Evolutionary conservation across 2,329 filamentous ascomycete species (phyloP).

Genomic region (Claviceps cyperi): DNA sequence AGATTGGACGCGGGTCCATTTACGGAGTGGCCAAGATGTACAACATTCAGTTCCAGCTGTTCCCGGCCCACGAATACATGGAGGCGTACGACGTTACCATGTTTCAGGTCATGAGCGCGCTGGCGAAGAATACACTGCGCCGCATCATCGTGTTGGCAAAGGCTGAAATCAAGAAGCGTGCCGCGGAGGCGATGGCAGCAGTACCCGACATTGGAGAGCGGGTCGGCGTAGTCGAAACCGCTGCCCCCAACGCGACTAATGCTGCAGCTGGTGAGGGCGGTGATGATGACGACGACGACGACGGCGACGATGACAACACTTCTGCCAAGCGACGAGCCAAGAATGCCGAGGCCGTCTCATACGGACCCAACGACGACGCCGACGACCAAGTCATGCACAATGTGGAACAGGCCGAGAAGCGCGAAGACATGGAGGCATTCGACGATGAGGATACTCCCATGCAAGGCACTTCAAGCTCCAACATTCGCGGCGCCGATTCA

Average conservation of each 20-base stretch:
- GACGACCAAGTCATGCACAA: constrained; percentile 60
- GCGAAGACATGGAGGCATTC: constrained; percentile 35
- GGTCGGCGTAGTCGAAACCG: constrained; percentile 38
- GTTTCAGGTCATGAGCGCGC: constrained; percentile 59
- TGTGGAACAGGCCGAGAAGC: constrained; percentile 42
- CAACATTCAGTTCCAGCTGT: constrained; percentile 69
- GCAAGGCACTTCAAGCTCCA: constrained; percentile 19
- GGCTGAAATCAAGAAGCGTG: constrained; percentile 74
- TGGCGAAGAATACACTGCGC: constrained; percentile 70
- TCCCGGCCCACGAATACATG: constrained; percentile 69
- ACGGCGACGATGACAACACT: constrained; percentile 65
- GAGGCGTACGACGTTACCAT: constrained; percentile 72
- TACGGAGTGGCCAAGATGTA: constrained; percentile 69
- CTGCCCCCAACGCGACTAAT: constrained; percentile 20
- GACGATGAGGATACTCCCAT: constrained; percentile 35
- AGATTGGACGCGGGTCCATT: constrained; percentile 54
- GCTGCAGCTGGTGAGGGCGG: constrained; percentile 19
- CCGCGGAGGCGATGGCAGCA: constrained; percentile 48
- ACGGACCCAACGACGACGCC: constrained; percentile 84
- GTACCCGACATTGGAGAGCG: constrained; percentile 57
- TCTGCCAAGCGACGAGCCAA: constrained; percentile 62
- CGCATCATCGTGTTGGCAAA: constrained; percentile 55
- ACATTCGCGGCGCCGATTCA: constrained; percentile 21
- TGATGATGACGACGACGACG: constrained; percentile 45
- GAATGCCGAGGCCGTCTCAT: constrained; percentile 68